These are phyloP conservation scores for Mortierella sp. DNA, from an alignment of 371 early-diverging fungal genomes.

Conservation along the genomic window DNA sequence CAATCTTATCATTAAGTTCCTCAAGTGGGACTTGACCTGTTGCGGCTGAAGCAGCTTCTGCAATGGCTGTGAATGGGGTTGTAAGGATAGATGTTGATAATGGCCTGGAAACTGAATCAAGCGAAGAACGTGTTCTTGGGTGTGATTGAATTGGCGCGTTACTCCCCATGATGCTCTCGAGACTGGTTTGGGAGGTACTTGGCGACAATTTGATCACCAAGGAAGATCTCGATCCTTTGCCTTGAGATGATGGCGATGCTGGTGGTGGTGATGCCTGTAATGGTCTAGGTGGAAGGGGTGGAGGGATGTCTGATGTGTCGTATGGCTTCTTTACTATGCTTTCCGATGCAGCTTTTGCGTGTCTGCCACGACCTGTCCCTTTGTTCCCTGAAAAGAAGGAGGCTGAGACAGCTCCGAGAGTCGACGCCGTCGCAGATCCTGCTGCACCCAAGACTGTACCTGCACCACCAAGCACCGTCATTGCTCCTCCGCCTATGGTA, in stretches of 20 bases:
- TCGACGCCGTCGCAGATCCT: slow-evolving; percentile 28
- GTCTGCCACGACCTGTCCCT: slow-evolving; percentile 8
- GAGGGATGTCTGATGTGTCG: background rate
- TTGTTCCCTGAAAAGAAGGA: background rate
- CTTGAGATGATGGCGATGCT: background rate
- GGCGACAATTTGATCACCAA: slow-evolving; percentile 11
- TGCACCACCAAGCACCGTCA: slow-evolving; percentile 38
- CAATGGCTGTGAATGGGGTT: slow-evolving; percentile 32
- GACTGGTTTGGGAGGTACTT: slow-evolving; percentile 1
- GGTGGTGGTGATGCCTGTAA: background rate
- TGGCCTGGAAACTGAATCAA: background rate
- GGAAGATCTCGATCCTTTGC: background rate
- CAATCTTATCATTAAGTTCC: slow-evolving; percentile 38
- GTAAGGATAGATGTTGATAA: slow-evolving; percentile 15
- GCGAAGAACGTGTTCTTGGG: slow-evolving; percentile 11
- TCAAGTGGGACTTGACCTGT: slow-evolving; percentile 25
- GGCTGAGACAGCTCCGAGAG: slow-evolving; percentile 33
- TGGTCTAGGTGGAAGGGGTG: too few species aligned
- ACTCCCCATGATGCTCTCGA: background rate
- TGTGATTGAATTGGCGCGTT: background rate
- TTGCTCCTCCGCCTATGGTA: slow-evolving; percentile 37
- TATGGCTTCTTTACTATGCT: background rate
- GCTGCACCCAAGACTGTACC: slow-evolving; percentile 39
- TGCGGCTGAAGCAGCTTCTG: slow-evolving; percentile 33
- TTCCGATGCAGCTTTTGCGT: slow-evolving; percentile 20